Evolutionary conservation across 2,329 filamentous ascomycete species (phyloP).

Genomic region (Cladosporium sp.): DNA sequence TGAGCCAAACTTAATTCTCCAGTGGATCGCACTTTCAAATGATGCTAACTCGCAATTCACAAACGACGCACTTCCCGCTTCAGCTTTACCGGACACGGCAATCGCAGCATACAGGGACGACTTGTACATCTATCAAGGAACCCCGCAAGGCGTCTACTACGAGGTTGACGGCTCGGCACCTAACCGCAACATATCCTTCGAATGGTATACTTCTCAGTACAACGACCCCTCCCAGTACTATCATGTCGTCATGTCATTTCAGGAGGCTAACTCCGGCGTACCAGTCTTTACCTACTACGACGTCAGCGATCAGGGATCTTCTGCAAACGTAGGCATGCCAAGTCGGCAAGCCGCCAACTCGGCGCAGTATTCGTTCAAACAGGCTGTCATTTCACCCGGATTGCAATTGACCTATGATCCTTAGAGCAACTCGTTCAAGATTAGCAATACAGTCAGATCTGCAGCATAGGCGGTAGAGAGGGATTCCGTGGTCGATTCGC

Average conservation of each 20-base stretch:
- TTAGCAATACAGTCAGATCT: too few species aligned
- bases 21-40: neutral
- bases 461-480: too few species aligned
- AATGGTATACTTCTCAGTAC: conserved; percentile 17
- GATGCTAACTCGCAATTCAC: neutral
- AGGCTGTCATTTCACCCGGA: conserved; percentile 13
- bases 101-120: conserved; percentile 20
- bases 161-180: conserved; percentile 14
- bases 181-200: conserved; percentile 14
- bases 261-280: conserved; percentile 5
- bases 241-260: conserved; percentile 17
- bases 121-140: conserved; percentile 17
- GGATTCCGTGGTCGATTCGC: too few species aligned
- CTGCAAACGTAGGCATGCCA: conserved; percentile 16
- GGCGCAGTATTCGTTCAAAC: conserved; percentile 14
- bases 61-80: conserved; percentile 7
- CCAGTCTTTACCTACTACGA: conserved; percentile 17
- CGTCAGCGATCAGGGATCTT: conserved; percentile 10
- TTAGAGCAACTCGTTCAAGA: too few species aligned
- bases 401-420: conserved; percentile 3
- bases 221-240: conserved; percentile 15
- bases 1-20: neutral
- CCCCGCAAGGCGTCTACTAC: conserved; percentile 22
- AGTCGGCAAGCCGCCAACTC: conserved; percentile 9
- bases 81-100: conserved; percentile 11